Evolutionary conservation across 352 stramenopile species (phyloP).

Genomic region (Globisporangium paddicum): DNA sequence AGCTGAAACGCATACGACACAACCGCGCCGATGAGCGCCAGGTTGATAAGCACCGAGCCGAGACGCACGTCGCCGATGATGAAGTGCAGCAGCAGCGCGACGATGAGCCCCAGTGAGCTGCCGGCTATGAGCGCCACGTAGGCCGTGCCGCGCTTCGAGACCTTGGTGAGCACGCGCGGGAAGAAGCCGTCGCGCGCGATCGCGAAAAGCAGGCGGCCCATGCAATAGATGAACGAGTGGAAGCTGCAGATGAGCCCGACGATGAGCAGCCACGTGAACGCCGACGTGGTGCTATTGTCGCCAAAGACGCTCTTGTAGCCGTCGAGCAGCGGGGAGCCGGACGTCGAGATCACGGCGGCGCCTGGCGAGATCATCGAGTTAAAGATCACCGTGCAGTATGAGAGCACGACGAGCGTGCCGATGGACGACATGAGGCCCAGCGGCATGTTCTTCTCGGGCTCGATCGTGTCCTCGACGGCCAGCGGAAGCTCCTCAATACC

Average conservation of each 20-base stretch:
- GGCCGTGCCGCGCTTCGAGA: constrained; percentile 39
- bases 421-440: constrained; percentile 56
- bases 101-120: constrained; percentile 34
- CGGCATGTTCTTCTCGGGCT: constrained; percentile 57
- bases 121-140: constrained; percentile 52
- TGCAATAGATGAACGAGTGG: constrained; percentile 80
- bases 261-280: constrained; percentile 66
- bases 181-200: constrained; percentile 65
- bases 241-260: constrained; percentile 61
- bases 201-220: constrained; percentile 58
- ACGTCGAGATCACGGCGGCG: constrained; percentile 33
- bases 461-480: constrained; percentile 59
- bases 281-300: constrained; percentile 58
- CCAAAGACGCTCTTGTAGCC: constrained; percentile 68
- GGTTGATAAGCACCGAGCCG: constrained; percentile 64
- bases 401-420: constrained; percentile 36
- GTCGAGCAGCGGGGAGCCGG: constrained; percentile 42
- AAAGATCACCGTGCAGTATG: constrained; percentile 59
- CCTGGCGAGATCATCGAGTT: constrained; percentile 64
- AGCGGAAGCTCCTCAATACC: constrained; percentile 66
- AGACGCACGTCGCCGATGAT: constrained; percentile 53
- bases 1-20: constrained; percentile 63
- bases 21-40: constrained; percentile 58
- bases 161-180: constrained; percentile 37
- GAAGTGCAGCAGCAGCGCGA: constrained; percentile 50